Base-by-base conservation (phyloP, 352 stramenopile species). In the Phytopythium aichiense region DNA sequence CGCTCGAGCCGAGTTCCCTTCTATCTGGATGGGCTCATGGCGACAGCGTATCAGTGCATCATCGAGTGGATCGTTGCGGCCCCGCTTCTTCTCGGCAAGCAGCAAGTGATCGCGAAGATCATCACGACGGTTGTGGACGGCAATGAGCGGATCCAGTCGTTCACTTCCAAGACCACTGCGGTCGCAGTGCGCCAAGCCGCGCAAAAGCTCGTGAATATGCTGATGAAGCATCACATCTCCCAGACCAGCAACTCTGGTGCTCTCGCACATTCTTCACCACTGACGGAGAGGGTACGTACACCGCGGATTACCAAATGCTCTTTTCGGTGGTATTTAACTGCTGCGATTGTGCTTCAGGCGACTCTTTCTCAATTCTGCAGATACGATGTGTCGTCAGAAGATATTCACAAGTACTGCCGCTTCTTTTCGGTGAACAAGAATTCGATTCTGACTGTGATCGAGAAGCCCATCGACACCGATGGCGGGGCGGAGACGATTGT, bases 221-320 rank as follows among this genome's bases (percentile, higher is more conserved):
- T 95, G 37, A 90, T 95, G 78, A 95, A 95, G 62, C 84, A 94
- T 60, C 87, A 95, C 60, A 76, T 87, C n/a, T 82, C 81, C 1
- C 76, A 87, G 55, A 75, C 77, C 0, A 75, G 79, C 55, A 74
- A 73, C 18, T 68, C 69, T 51, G 66, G 69, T 30, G 64, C 74
- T 2, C 68, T 83, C 43, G 73, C 73, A 9, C 72, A 78, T 13
- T 88, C 76, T 2, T 82, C 72, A 1, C 60, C 67, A 6, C 51
- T 91, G 31, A 89, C 78, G 56, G 84, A 92, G 66, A 84, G 81
- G 76, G 83, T 92, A 62, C 56, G 61, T 15, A 51, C 15, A 16
- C 23, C 2, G 23, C 11, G 4, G 46, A 35, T 35, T 35, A 4
- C 6, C 45, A 22, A 22, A 11, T n/a, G 13, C 28, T 18, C 15